A percentile compares a stretch with the other conserved stretches of the same genome.
phyloP scores from a whole-genome alignment of 2,329 filamentous ascomycete genomes.

The Cyphellophora attinorum region DNA sequence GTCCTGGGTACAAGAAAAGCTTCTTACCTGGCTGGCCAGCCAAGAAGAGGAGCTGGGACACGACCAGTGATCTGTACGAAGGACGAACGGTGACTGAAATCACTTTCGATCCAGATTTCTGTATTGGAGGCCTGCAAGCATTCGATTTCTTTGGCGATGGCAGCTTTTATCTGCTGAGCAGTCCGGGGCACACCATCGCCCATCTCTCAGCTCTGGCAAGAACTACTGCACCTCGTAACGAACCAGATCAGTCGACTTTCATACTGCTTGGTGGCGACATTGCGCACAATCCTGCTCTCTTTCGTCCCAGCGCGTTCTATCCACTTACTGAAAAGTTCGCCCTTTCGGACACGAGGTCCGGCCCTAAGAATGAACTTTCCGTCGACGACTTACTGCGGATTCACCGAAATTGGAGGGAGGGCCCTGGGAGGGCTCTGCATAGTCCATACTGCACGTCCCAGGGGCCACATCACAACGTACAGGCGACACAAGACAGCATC shows the following conservation, averaged over 20 bases:
- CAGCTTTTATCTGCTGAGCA: conserved; percentile 45
- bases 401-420: conserved; percentile 12
- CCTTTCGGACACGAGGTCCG: not conserved
- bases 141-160: conserved; percentile 48
- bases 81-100: conserved; percentile 22
- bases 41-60: conserved; percentile 24
- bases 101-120: conserved; percentile 27
- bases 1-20: conserved; percentile 39
- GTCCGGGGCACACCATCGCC: conserved; percentile 19
- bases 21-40: conserved; percentile 40
- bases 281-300: conserved; percentile 11
- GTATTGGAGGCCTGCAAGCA: conserved; percentile 23
- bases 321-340: conserved; percentile 18
- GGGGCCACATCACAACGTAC: conserved; percentile 9
- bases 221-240: conserved; percentile 6
- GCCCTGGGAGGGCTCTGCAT: conserved; percentile 10
- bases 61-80: conserved; percentile 26
- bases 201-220: conserved; percentile 18
- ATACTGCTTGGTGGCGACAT: conserved; percentile 12
- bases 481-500: conserved; percentile 14
- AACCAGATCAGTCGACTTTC: conserved; percentile 7
- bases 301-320: conserved; percentile 20
- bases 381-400: conserved; percentile 16
- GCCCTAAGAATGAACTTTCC: conserved; percentile 12
- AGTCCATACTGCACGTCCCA: conserved; percentile 13